Percentiles rank a stretch among this genome's conserved stretches.
phyloP scores from a whole-genome alignment of 2,329 filamentous ascomycete species.

The Scytalidium lignicola region DNA sequence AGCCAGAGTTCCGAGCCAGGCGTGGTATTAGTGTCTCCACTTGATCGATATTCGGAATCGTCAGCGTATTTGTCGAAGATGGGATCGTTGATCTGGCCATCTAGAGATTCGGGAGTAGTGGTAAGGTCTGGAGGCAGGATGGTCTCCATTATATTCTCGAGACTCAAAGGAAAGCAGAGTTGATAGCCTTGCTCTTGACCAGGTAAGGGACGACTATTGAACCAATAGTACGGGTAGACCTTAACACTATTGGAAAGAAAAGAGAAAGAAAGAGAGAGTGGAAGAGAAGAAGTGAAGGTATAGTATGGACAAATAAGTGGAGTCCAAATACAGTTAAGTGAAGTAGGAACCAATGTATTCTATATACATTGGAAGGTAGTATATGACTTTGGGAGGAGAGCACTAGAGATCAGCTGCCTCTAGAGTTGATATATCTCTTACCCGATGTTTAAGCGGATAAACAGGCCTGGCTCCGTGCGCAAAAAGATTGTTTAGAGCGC shows the following conservation, averaged over 20 bases:
- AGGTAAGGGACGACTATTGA: neutral
- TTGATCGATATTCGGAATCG: slow-evolving; percentile 18
- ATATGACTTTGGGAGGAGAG: slow-evolving; percentile 3
- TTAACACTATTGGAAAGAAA: neutral
- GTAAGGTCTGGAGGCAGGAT: neutral
- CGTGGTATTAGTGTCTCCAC: slow-evolving; percentile 17
- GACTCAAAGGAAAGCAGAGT: neutral
- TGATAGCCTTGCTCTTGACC: too few relatives aligned
- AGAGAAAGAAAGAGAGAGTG: neutral
- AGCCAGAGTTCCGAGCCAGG: slow-evolving; percentile 23
- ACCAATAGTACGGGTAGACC: neutral
- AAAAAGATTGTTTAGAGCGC: slow-evolving; percentile 8
- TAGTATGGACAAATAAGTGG: neutral
- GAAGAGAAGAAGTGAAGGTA: neutral
- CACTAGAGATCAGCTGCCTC: slow-evolving; percentile 19
- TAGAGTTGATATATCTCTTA: slow-evolving; percentile 20
- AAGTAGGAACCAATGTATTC: slow-evolving; percentile 1
- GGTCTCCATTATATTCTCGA: neutral
- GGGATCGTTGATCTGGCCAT: slow-evolving; percentile 18
- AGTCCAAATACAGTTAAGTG: neutral
- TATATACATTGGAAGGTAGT: slow-evolving; percentile 15
- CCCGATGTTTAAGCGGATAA: slow-evolving; percentile 22
- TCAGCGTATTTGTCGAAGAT: slow-evolving; percentile 21
- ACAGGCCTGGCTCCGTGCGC: slow-evolving; percentile 13
- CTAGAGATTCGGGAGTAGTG: slow-evolving; percentile 16